Evolutionary conservation across 768 basidiomycete genomes (phyloP), one percentile per base, ranked within the genome.

Genomic region (Wakefieldia striispora): DNA sequence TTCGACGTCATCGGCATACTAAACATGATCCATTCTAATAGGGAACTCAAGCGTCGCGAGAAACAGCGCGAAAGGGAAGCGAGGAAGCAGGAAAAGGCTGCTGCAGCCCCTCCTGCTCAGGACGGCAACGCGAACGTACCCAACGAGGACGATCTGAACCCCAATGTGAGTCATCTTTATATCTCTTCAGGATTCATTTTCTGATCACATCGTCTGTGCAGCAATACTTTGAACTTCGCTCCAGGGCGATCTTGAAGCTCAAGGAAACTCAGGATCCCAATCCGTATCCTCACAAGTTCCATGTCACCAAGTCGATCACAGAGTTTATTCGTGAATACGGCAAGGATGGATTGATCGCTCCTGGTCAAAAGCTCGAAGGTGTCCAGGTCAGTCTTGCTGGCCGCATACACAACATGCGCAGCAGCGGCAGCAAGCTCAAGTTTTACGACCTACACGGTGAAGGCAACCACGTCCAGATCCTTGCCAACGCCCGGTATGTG

Each of bases 261-360:
- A 87, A 91, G 70, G 78, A 85, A 64, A 88, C 89, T 24, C 87
- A 88, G 67, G 70, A 79, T 7, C 95, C 95, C 2, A 89, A 95
- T 67, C 97, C 97, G 2, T 99, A 98, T 75, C 97, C 97, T 7
- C 97, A 99, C 85, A 99, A 99, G 82, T 99, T 99, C 74, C 70
- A 95, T 58, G 95, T 97, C 19, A 75, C 86, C 49, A 75, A 71
- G 53, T 91, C 91, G 8, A 75, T 99, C 63, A 72, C 82, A 3
- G 63, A 72, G 5, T 99, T 85, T 72, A 80, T 98, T 67, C 67
- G 76, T 5, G 70, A 78, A 47, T 98, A 91, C 61, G 88, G 89
- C 23, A 20, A 59, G 8, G 87, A 91, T 43, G 89, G 86, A 45
- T 78, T 81, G 68, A 82, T 95, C 52, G 60, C 75, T 4, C 57